Conservation (phyloP, 2,329 filamentous ascomycete genomes). For the Penicillium sp. region DNA sequence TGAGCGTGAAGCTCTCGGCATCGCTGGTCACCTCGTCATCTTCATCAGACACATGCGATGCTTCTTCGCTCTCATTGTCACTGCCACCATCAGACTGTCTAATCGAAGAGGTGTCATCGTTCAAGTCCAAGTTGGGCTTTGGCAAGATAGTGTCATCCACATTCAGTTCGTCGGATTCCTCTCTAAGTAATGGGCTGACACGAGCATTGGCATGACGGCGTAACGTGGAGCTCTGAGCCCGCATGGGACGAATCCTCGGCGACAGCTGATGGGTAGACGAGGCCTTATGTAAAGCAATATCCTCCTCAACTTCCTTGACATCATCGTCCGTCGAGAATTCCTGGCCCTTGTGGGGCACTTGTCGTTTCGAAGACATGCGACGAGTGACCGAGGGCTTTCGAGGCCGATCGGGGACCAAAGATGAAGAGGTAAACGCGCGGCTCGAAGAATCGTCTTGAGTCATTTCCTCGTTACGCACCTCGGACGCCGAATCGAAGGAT, state of each 20-base stretch:
- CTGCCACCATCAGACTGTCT: conserved; percentile 36
- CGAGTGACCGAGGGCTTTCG: conserved; percentile 75
- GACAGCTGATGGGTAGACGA: conserved; percentile 38
- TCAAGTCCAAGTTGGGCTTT: conserved; percentile 32
- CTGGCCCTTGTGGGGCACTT: conserved; percentile 77
- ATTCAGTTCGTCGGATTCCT: conserved; percentile 44
- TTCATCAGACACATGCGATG: conserved; percentile 54
- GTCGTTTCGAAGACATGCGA: conserved; percentile 71
- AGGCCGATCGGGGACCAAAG: conserved; percentile 52
- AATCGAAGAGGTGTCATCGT: conserved; percentile 27
- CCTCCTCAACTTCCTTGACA: conserved; percentile 74
- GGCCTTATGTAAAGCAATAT: conserved; percentile 54
- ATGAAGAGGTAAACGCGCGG: conserved; percentile 48
- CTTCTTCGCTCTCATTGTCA: conserved; percentile 27
- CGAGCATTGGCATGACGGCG: conserved; percentile 43
- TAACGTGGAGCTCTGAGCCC: conserved; percentile 45
- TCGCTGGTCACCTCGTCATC: conserved; percentile 77
- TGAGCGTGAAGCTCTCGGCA: conserved; percentile 95
- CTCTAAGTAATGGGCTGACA: conserved; percentile 38
- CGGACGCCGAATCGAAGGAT: conserved; percentile 26
- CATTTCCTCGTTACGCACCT: conserved; percentile 34
- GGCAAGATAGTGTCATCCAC: conserved; percentile 43
- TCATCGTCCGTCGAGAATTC: conserved; percentile 93
- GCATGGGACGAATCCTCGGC: conserved; percentile 39
- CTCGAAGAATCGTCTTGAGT: conserved; percentile 33